Conservation (phyloP, 306 rosid species). For the Cucurbita moschata region DNA sequence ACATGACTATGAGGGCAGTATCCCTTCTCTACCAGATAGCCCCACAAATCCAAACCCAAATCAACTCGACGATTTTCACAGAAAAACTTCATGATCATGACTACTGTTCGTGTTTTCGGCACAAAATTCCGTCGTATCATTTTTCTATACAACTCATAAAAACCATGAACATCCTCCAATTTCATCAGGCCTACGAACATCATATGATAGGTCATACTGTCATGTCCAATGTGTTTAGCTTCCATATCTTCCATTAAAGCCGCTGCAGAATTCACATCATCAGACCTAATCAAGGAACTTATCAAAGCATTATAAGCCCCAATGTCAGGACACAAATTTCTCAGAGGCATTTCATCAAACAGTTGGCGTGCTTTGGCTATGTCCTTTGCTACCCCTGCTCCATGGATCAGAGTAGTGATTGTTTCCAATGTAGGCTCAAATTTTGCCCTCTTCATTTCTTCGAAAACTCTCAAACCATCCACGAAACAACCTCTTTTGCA, state of each 20-base stretch:
- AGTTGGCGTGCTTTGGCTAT: constrained; percentile 38
- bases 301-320: constrained; percentile 71
- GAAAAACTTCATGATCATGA: constrained; percentile 56
- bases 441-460: constrained; percentile 53
- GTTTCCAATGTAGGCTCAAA: constrained; percentile 37
- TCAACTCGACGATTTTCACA: constrained; percentile 50
- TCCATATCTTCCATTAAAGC: constrained; percentile 65
- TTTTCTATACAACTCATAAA: constrained; percentile 38
- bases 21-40: constrained; percentile 52
- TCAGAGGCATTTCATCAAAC: constrained; percentile 43
- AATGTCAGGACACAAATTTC: constrained; percentile 44
- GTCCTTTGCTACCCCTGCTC: constrained; percentile 68
- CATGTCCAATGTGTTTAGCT: constrained; percentile 32
- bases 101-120: constrained; percentile 58
- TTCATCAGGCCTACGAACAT: constrained; percentile 44
- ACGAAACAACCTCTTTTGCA: constrained; percentile 62
- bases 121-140: constrained; percentile 48
- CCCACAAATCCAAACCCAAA: constrained; percentile 58
- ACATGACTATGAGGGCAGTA: constrained; percentile 81
- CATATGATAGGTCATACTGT: constrained; percentile 60
- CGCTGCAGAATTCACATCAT: constrained; percentile 40
- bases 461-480: constrained; percentile 60
- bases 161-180: constrained; percentile 32
- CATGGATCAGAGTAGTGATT: constrained; percentile 82
- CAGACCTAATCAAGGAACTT: constrained; percentile 38